Conservation (phyloP, 1,284 basidiomycete genomes). For the Puccinia hordei region DNA sequence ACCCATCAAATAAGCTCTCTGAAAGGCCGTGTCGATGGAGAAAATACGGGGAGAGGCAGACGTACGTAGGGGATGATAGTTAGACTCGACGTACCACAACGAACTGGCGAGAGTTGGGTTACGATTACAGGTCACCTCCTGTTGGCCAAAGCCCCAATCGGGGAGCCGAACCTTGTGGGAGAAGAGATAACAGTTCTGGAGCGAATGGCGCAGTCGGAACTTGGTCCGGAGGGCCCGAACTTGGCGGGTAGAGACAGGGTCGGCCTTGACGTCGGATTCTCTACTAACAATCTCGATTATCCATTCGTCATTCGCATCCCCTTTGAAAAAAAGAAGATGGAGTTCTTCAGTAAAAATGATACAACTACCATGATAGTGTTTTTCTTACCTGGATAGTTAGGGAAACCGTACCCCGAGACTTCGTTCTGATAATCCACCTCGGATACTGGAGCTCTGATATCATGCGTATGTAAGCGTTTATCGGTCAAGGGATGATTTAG, state of each 20-base stretch:
- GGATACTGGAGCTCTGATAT: constrained; percentile 88
- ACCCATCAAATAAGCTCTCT: not conserved
- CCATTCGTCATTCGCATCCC: constrained; percentile 93
- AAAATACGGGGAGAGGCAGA: not conserved
- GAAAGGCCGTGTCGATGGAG: not conserved
- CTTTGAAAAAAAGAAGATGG: constrained; percentile 51
- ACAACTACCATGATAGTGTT: not conserved
- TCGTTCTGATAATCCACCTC: constrained; percentile 99
- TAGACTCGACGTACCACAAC: constrained; percentile 92
- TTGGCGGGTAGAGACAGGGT: constrained; percentile 71
- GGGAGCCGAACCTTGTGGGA: constrained; percentile 96
- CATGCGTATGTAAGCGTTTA: constrained; percentile 91
- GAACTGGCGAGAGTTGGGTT: constrained; percentile 88
- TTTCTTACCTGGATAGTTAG: constrained; percentile 65
- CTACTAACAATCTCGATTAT: constrained; percentile 77
- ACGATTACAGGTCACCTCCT: constrained; percentile 96
- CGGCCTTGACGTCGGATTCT: constrained; percentile 60
- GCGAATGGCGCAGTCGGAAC: constrained; percentile 80
- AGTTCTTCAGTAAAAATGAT: not conserved
- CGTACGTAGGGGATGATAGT: constrained; percentile 74
- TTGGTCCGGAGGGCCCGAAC: constrained; percentile 78
- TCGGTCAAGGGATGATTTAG: constrained; percentile 78
- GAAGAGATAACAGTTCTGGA: constrained; percentile 94
- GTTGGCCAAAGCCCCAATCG: constrained; percentile 96
- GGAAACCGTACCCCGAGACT: constrained; percentile 89